These are phyloP conservation scores for Limnomonas spitsbergensis DNA, from an alignment of 139 green algal species.

Conservation along the genomic window DNA sequence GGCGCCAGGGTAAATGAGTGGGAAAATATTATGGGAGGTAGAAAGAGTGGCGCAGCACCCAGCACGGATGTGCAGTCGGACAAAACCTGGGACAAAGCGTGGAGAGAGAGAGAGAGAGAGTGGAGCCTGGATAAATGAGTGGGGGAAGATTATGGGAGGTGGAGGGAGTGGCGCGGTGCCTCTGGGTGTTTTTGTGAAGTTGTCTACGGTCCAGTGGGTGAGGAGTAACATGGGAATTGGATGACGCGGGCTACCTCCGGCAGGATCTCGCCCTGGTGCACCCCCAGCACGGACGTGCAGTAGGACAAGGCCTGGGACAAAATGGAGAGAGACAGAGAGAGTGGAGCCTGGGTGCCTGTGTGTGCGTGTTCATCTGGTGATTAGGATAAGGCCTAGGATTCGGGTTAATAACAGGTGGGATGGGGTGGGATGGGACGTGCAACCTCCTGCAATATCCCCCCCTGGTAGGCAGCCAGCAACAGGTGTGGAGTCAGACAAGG, in stretches of 20 bases:
- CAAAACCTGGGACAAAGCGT: conserved; percentile 33
- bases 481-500: conserved; percentile 42
- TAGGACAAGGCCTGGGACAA: conserved; percentile 42
- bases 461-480: conserved; percentile 31
- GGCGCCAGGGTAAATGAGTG: no score
- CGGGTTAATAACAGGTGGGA: no score
- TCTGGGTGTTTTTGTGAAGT: no score
- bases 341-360: no score
- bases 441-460: conserved; percentile 55
- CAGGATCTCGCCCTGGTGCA: conserved; percentile 48
- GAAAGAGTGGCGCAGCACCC: no score
- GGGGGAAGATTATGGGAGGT: no score
- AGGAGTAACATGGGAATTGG: no score
- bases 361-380: conserved; percentile 29
- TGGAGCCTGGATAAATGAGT: no score
- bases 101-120: neutral
- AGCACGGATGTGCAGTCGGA: conserved; percentile 36
- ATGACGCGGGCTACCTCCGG: conserved; percentile 51
- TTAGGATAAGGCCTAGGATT: conserved; percentile 41
- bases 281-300: conserved; percentile 27
- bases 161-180: no score
- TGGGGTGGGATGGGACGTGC: conserved; percentile 44
- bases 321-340: neutral
- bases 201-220: no score
- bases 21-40: no score